Conservation (phyloP, 768 basidiomycete genomes). For the Gyrodon lividus region DNA sequence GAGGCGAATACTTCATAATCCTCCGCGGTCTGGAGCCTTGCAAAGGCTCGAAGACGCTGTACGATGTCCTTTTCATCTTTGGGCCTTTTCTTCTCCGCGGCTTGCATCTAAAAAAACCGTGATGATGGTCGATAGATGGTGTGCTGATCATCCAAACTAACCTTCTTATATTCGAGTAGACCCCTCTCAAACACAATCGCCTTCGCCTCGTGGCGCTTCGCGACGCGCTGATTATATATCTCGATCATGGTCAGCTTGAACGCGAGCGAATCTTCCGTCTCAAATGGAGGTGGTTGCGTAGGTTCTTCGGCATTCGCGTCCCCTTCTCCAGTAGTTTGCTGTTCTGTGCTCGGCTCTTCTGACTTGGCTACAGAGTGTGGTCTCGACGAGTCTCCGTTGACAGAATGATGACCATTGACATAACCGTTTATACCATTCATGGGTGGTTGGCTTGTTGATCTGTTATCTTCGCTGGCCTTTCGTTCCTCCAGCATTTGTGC, state of each 20-base stretch:
- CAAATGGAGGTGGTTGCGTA: constrained; percentile 72
- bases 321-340: constrained; percentile 45
- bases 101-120: constrained; percentile 65
- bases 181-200: constrained; percentile 90
- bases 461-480: constrained; percentile 21
- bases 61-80: constrained; percentile 92
- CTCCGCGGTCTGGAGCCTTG: constrained; percentile 84
- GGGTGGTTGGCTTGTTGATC: constrained; percentile 23
- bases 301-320: constrained; percentile 62
- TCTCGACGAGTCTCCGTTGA: constrained; percentile 36
- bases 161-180: constrained; percentile 92
- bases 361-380: constrained; percentile 33
- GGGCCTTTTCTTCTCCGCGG: constrained; percentile 84
- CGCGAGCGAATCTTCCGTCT: constrained; percentile 77
- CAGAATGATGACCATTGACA: constrained; percentile 34
- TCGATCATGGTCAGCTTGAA: constrained; percentile 90
- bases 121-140: not conserved
- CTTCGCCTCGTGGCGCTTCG: constrained; percentile 82
- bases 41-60: constrained; percentile 86
- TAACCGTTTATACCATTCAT: constrained; percentile 25
- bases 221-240: constrained; percentile 87
- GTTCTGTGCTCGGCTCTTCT: constrained; percentile 49
- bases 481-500: constrained; percentile 42
- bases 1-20: constrained; percentile 88
- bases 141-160: constrained; percentile 33